Evolutionary conservation across 192 early-diverging fungal species (phyloP).

Genomic region (Podila epicladia): DNA sequence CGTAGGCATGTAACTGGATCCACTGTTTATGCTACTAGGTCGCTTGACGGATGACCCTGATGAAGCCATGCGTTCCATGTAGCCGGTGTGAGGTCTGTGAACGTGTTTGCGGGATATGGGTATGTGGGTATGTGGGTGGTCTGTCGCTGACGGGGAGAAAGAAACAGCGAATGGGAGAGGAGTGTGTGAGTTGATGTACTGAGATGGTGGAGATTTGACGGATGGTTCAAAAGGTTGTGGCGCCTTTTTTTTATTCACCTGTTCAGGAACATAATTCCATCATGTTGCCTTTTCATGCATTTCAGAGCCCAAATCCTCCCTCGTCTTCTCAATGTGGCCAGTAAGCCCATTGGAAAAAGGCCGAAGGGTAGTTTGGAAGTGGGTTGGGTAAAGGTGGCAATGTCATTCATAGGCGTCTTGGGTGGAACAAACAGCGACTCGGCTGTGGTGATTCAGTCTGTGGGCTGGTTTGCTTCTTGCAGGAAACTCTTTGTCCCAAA

Average conservation of each 20-base stretch:
- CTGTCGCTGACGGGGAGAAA: not conserved
- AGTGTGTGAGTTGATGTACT: not conserved
- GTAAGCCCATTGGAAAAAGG: no score
- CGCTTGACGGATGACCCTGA: conserved; percentile 34
- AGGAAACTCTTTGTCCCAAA: no score
- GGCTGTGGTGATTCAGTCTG: no score
- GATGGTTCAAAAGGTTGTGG: not conserved
- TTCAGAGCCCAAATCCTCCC: not conserved
- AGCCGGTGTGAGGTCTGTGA: not conserved
- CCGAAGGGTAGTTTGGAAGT: no score
- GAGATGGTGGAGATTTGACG: no score
- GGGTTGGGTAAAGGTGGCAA: no score
- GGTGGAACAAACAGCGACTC: no score
- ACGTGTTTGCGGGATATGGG: not conserved
- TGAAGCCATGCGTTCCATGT: conserved; percentile 46
- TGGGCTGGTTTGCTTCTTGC: no score
- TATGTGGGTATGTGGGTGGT: not conserved
- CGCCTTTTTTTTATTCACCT: conserved; percentile 5
- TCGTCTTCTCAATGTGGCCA: no score
- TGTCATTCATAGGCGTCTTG: no score
- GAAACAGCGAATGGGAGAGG: not conserved
- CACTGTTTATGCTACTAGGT: conserved; percentile 20
- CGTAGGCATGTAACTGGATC: conserved; percentile 16
- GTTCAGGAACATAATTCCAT: not conserved
- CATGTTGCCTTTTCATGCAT: not conserved